Evolutionary conservation across 129 eudicot genomes (phyloP), one percentile per base, ranked within the genome.

Genomic region (Saposhnikovia divaricata): DNA sequence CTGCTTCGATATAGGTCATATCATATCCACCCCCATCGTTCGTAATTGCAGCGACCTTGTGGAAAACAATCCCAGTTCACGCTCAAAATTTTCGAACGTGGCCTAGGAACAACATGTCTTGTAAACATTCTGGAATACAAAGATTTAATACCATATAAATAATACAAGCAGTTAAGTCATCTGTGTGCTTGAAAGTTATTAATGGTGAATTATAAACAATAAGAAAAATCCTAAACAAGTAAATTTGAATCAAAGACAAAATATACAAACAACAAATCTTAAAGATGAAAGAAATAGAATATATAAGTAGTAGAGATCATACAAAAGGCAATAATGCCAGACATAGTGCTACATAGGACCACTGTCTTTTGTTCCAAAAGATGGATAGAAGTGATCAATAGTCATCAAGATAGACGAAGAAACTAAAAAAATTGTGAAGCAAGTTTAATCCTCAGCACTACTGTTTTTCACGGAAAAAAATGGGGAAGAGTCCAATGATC

Each of bases 31-130:
- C 2, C 98, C 98, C 97, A 92, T 71, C 88, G 86, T 87, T 89
- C 97, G 42, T 95, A 95, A 75, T 89, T 95, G 97, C 97, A 95
- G 45, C 97, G 97, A 25, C 97, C 94, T 86, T 95, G 98, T 37
- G 98, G 90, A 95, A 55, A 97, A 95, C 75, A 95, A 76, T 78
- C 92, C 97, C 98, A 95, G 82, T 85, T 95, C 97, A 80, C 79
- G 89, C 69, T 61, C 86, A 85, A 79, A 89, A 95, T 84, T 95
- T 92, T 80, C 85, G 89, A 79, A 90, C 96, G 97, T 95, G 89
- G 47, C 76, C 53, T 68, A 86, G 84, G 28, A 28, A 59, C 31
- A 59, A 23, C 3, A n/a, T n/a, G 14, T 23, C 5, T 28, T 2
- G 31, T 59, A n/a, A 21, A 59, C 31, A 59, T 59, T 59, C 31